A percentile compares a stretch with the other conserved stretches of the same genome.
Evolutionary conservation across 495 filamentous ascomycete genomes (phyloP).

Genomic region (Daldinia decipiens): DNA sequence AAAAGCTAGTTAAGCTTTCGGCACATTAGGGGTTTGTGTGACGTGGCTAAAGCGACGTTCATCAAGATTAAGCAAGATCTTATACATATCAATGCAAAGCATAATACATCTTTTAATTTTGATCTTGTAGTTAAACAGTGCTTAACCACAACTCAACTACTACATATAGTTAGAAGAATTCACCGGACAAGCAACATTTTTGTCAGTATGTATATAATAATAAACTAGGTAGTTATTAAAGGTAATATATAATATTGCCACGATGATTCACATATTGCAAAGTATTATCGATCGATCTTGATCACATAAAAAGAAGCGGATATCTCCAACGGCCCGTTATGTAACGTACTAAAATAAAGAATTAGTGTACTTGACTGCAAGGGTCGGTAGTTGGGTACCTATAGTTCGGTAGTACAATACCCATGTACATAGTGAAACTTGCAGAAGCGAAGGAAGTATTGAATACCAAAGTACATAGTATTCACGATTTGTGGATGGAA

Average conservation of each 20-base stretch:
- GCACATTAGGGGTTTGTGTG: background rate
- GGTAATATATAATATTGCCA: background rate
- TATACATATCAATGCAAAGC: background rate
- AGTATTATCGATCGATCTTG: constrained; percentile 33
- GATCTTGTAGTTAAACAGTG: background rate
- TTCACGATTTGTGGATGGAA: background rate
- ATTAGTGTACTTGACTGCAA: background rate
- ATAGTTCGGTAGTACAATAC: background rate
- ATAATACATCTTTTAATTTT: background rate
- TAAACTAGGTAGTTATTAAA: background rate
- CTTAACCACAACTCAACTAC: background rate
- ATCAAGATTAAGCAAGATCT: background rate
- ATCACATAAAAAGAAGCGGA: constrained; percentile 18
- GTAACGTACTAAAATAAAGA: constrained; percentile 24
- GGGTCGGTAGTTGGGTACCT: background rate
- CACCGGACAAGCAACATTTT: background rate
- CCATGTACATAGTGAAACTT: background rate
- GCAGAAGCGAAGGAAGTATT: background rate
- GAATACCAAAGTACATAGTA: background rate
- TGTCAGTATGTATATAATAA: background rate
- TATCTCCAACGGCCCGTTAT: constrained; percentile 18
- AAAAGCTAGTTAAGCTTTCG: constrained; percentile 6
- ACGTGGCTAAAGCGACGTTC: constrained; percentile 9
- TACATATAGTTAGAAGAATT: too few relatives aligned
- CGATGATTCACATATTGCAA: constrained; percentile 10